Base-by-base conservation (phyloP, 108 stramenopile genomes). In the Poteriospumella lacustris region DNA sequence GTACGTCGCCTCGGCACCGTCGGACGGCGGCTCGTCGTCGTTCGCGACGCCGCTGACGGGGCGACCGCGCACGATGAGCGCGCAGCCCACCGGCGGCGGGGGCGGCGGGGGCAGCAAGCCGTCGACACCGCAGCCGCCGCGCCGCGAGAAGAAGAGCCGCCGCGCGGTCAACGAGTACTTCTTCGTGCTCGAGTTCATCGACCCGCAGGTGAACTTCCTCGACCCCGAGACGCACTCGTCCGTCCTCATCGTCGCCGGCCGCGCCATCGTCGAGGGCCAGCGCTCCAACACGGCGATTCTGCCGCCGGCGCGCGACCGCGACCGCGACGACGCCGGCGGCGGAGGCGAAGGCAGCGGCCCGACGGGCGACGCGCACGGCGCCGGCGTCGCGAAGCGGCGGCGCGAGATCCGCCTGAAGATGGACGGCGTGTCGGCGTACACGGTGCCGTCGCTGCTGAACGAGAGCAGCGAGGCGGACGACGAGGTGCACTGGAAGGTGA, bases 141-240 rank as follows among this genome's bases (percentile, higher is more conserved):
- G n/a, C n/a, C 9, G 19, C 15, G 19, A 52, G 15, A 52, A 52
- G 19, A 19, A 19, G 19, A 52, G 47, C 19, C 47, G 47, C 19
- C 15, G 15, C 19, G 15, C 47, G 47, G 19, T 5, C 9, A 64
- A 64, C 31, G 33, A 64, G 31, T 64, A 64, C 31, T 73, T 42
- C 31, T 56, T 73, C 31, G 42, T 34, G 3, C 9, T 73, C 36
- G 70, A 73, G 41, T 34, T 73, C 9, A n/a, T 52, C 9, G 12
- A 73, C 41, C 70, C 70, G 12, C 70, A 73, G 36, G 70, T 73
- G 26, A 73, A 73, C 47, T 73, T 73, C 41, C 31, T 73, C 9
- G 70, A 73, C 41, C 5, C 28, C 3, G 31, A 73, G 5, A 34
- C 70, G 31, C 70, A 73, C 28, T 29, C n/a, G 9, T 29, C 41